Evolutionary conservation across 2,329 filamentous ascomycete species (phyloP), one percentile per base, ranked within the genome.

Genomic region (Esteya vermicola): DNA sequence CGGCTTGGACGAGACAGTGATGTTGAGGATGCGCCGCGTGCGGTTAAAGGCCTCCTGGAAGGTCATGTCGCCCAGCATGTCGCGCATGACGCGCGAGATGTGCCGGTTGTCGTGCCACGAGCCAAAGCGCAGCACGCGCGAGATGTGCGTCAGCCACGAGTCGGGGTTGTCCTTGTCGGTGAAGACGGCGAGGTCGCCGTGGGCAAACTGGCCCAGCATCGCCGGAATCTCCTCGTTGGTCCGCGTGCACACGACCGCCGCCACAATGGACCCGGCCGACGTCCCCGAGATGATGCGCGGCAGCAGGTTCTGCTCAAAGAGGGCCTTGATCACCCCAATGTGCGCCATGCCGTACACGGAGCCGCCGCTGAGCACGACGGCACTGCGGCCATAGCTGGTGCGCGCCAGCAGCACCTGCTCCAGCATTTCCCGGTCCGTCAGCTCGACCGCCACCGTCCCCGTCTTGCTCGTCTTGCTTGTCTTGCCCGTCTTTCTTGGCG

Each of bases 31-130:
- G 43, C 86, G 75, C 22, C 85, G 75, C 0, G 88, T 94, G n/a
- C 86, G 79, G 54, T 94, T 93, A 62, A 95, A 95, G 1, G 86
- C 85, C 59, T 96, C 89, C 53, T 89, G 84, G 50, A 96, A 96
- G 0, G 89, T 96, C 51, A 94, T 80, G 51, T 95, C 84, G 28
- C 86, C 86, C 8, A 94, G 68, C 52, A 91, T 64, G 25, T 68
- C 68, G 40, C 75, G 74, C 84, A 96, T 91, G 6, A 93, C 85
- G 35, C 79, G 70, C 3, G 75, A 79, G 36, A 95, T 63, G 56
- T 94, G 78, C 20, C 73, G 72, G 50, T 93, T 93, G 52, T 95
- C 85, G 46, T 88, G 84, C 64, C 89, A 80, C 34, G 78, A 80
- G 1, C 85, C 85, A 50, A 83, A 73, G n/a, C 84, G 93, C 26